A percentile compares a stretch with the other conserved stretches of the same genome.
These are phyloP conservation scores for Talaromyces rugulosus DNA, from an alignment of 2,329 filamentous ascomycete species.

Conservation along the genomic window DNA sequence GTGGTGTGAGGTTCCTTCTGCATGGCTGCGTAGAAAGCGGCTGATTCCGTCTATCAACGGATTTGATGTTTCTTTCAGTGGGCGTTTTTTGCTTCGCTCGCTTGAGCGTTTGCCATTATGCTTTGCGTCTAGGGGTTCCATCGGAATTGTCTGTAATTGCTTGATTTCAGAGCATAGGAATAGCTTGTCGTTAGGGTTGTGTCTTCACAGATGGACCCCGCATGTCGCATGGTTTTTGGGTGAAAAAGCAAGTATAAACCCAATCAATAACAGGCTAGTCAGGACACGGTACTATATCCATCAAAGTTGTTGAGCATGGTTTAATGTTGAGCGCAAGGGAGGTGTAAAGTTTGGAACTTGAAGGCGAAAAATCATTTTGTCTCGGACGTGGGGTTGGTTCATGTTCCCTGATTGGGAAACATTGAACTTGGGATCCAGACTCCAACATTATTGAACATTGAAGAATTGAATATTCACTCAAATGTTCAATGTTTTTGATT, in stretches of 20 bases:
- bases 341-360: neutral
- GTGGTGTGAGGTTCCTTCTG: constrained; percentile 15
- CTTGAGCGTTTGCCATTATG: neutral
- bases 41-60: constrained; percentile 29
- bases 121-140: neutral
- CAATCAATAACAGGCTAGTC: neutral
- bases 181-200: neutral
- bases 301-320: neutral
- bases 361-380: neutral
- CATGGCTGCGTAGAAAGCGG: constrained; percentile 24
- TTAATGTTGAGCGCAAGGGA: neutral
- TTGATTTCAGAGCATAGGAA: neutral
- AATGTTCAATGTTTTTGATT: neutral
- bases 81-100: constrained; percentile 1
- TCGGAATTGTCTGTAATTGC: neutral
- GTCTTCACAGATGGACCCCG: neutral
- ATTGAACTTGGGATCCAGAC: neutral
- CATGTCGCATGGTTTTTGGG: neutral
- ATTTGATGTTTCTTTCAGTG: constrained; percentile 17
- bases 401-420: neutral
- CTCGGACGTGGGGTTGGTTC: neutral
- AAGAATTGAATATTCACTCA: neutral
- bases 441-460: neutral
- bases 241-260: neutral
- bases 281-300: neutral